Evolutionary conservation across 129 eudicot genomes (phyloP).

Genomic region (Escallonia rubra): DNA sequence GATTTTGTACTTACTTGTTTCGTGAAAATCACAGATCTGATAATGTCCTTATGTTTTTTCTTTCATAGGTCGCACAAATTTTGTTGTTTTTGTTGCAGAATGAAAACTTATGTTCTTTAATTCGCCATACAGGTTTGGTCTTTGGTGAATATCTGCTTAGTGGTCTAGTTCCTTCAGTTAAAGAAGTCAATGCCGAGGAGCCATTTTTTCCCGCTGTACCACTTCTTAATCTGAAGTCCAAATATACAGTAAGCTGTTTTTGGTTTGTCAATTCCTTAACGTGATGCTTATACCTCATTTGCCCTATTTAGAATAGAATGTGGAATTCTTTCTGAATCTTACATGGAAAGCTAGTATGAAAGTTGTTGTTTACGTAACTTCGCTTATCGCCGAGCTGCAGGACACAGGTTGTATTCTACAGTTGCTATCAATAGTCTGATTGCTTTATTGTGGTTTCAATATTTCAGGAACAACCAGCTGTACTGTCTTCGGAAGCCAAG

Average conservation of each 20-base stretch:
- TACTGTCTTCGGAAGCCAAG: conserved; percentile 77
- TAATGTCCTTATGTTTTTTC: not conserved
- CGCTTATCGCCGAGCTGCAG: no score
- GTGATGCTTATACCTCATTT: not conserved
- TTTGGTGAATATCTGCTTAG: conserved; percentile 92
- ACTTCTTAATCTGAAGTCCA: conserved; percentile 49
- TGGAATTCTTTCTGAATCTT: not conserved
- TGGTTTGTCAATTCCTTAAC: not conserved
- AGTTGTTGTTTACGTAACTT: no score
- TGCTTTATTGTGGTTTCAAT: not conserved
- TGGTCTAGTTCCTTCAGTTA: conserved; percentile 86
- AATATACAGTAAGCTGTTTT: conserved; percentile 46
- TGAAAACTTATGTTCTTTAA: conserved; percentile 1
- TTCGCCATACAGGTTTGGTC: conserved; percentile 57
- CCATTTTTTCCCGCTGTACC: conserved; percentile 89
- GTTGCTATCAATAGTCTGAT: not conserved
- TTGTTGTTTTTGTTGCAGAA: not conserved
- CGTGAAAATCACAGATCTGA: no score
- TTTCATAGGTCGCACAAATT: not conserved
- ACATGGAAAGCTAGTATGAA: not conserved
- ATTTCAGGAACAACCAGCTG: conserved; percentile 40
- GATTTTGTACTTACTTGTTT: no score
- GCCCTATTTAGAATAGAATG: not conserved
- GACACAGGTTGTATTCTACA: no score
- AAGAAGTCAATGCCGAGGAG: conserved; percentile 93